Conservation (phyloP, 129 eudicot species). For the Scalesia atractyloides region DNA sequence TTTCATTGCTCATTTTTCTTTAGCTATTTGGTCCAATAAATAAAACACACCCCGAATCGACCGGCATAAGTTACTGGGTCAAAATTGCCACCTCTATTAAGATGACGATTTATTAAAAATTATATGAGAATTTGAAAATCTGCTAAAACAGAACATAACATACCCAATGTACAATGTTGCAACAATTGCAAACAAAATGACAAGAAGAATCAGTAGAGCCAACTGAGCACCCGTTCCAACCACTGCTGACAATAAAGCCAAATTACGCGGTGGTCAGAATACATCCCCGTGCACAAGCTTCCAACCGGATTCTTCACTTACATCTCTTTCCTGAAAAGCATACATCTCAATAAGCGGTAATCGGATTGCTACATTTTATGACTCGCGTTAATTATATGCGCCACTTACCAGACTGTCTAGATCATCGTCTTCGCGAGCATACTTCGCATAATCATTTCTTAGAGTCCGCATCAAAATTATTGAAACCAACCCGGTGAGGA, state of each 20-base stretch:
- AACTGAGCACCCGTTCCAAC: constrained; percentile 93
- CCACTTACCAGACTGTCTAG: constrained; percentile 68
- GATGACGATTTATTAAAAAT: background rate
- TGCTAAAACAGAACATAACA: constrained; percentile 58
- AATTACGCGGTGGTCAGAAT: constrained; percentile 73
- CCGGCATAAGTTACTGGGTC: background rate
- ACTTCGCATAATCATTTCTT: constrained; percentile 86
- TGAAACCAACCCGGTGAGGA: constrained; percentile 81
- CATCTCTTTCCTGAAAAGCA: constrained; percentile 79
- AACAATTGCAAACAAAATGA: constrained; percentile 83
- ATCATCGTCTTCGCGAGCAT: constrained; percentile 89
- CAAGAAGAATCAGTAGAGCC: constrained; percentile 73
- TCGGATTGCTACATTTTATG: background rate
- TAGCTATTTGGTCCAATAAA: background rate
- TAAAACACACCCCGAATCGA: background rate
- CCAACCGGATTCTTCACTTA: constrained; percentile 97
- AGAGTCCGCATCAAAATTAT: constrained; percentile 89
- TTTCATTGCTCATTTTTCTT: background rate
- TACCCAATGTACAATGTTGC: constrained; percentile 90
- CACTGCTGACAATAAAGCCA: constrained; percentile 78
- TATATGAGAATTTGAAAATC: background rate
- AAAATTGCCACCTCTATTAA: background rate
- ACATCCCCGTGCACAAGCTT: constrained; percentile 94
- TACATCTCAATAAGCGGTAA: background rate
- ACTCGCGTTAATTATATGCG: background rate